Evolutionary conservation across 1,284 basidiomycete genomes (phyloP).

Genomic region (Trametes polyzona): DNA sequence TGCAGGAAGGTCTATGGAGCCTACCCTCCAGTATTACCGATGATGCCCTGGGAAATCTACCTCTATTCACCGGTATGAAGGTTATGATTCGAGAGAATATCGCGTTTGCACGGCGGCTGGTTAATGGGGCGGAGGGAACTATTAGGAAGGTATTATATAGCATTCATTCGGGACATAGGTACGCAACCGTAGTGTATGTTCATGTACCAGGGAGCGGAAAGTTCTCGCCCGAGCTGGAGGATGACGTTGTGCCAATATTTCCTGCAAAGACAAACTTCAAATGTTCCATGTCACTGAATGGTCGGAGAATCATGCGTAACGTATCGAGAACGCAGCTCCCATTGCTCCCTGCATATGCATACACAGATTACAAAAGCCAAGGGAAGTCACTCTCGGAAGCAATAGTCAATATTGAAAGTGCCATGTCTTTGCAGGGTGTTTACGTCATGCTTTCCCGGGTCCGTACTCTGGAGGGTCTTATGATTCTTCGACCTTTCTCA

Average conservation of each 20-base stretch:
- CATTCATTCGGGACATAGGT: background rate
- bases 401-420: slow-evolving; percentile 29
- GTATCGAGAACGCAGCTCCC: slow-evolving; percentile 29
- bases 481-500: background rate
- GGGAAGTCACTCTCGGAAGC: slow-evolving; percentile 27
- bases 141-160: slow-evolving; percentile 24
- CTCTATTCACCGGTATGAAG: slow-evolving; percentile 31
- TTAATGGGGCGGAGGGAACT: slow-evolving; percentile 34
- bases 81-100: slow-evolving; percentile 35
- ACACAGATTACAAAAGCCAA: slow-evolving; percentile 37
- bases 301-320: background rate
- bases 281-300: background rate
- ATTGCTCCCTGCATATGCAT: slow-evolving; percentile 30
- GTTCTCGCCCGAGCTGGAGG: background rate
- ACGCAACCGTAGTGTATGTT: background rate
- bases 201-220: background rate
- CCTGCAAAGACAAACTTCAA: background rate
- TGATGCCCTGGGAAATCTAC: slow-evolving; percentile 15
- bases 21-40: background rate
- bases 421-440: slow-evolving; percentile 14
- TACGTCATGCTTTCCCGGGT: slow-evolving; percentile 32
- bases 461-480: slow-evolving; percentile 1
- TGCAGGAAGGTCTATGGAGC: background rate
- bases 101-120: slow-evolving; percentile 24
- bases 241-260: background rate